Evolutionary conservation across 2,329 filamentous ascomycete species (phyloP).

Genomic region (Trichocomaceae sp.): DNA sequence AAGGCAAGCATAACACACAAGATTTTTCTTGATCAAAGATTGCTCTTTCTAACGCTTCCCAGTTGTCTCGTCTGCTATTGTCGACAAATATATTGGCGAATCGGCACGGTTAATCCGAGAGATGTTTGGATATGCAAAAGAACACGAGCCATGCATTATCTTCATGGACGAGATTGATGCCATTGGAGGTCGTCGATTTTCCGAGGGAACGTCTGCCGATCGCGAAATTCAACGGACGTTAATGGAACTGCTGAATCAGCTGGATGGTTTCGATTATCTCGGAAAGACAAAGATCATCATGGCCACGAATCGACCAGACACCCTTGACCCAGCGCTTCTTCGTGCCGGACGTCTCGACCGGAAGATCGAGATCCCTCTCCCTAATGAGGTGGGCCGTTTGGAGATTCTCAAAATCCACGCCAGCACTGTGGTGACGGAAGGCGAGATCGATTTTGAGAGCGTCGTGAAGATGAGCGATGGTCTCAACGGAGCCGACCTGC

Average conservation of each 20-base stretch:
- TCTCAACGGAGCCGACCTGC: constrained; percentile 91
- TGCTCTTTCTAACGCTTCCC: constrained; percentile 10
- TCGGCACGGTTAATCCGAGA: constrained; percentile 94
- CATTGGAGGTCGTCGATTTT: constrained; percentile 93
- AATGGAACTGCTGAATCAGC: constrained; percentile 97
- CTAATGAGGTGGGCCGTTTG: constrained; percentile 90
- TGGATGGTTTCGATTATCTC: constrained; percentile 98
- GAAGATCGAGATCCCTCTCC: constrained; percentile 95
- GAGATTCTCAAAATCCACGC: constrained; percentile 99
- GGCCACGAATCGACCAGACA: constrained; percentile 96
- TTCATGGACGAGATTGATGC: constrained; percentile 99
- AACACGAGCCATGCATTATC: constrained; percentile 99
- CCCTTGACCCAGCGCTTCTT: constrained; percentile 81
- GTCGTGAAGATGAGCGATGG: constrained; percentile 99
- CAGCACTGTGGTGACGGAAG: constrained; percentile 75
- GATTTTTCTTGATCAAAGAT: neutral
- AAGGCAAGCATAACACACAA: constrained; percentile 55
- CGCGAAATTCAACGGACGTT: constrained; percentile 96
- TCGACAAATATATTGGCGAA: constrained; percentile 99
- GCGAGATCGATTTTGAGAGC: constrained; percentile 96
- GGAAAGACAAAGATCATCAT: constrained; percentile 99
- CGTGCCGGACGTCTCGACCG: constrained; percentile 71
- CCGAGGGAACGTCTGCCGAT: constrained; percentile 93
- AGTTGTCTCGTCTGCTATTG: constrained; percentile 98
- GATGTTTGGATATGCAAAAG: constrained; percentile 99